A percentile compares a stretch with the other conserved stretches of the same genome.
These are phyloP conservation scores for Pythium folliculosum DNA, from an alignment of 352 stramenopile species.

Conservation along the genomic window DNA sequence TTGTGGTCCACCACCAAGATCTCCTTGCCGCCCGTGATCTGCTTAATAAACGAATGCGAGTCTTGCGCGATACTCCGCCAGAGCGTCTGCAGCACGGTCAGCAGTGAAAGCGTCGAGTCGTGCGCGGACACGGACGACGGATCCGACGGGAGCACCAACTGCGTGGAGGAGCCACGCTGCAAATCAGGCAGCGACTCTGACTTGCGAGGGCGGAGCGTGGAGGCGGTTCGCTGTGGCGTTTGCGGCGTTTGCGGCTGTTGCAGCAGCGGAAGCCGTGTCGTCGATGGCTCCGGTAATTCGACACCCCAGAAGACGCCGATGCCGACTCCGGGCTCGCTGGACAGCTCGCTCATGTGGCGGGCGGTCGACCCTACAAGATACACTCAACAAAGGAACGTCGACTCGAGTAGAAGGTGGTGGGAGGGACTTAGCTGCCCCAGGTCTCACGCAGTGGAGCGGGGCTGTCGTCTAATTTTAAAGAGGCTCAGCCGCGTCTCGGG, in stretches of 20 bases:
- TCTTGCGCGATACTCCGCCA: conserved; percentile 45
- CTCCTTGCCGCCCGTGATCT: conserved; percentile 16
- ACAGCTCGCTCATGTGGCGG: neutral
- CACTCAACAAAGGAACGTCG: neutral
- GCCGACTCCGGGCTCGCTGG: neutral
- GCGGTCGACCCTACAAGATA: neutral
- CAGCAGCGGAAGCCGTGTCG: neutral
- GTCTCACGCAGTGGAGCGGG: conserved; percentile 8
- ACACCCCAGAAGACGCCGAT: conserved; percentile 20
- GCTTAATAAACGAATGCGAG: conserved; percentile 34
- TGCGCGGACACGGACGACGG: conserved; percentile 11
- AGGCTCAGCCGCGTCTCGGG: conserved; percentile 43
- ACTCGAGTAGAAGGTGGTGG: neutral
- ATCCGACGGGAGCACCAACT: neutral
- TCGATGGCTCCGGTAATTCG: neutral
- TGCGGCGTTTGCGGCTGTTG: neutral
- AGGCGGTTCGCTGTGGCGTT: too few species aligned
- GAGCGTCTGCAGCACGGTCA: conserved; percentile 54
- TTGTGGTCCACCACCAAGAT: conserved; percentile 9
- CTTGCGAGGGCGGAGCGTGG: neutral
- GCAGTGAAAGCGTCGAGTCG: conserved; percentile 33
- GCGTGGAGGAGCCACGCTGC: neutral
- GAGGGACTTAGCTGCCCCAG: neutral
- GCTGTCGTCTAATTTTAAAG: conserved; percentile 44
- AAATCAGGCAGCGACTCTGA: conserved; percentile 14